Base-by-base conservation (phyloP, 345 rosid species). In the Turnera subulata region DNA sequence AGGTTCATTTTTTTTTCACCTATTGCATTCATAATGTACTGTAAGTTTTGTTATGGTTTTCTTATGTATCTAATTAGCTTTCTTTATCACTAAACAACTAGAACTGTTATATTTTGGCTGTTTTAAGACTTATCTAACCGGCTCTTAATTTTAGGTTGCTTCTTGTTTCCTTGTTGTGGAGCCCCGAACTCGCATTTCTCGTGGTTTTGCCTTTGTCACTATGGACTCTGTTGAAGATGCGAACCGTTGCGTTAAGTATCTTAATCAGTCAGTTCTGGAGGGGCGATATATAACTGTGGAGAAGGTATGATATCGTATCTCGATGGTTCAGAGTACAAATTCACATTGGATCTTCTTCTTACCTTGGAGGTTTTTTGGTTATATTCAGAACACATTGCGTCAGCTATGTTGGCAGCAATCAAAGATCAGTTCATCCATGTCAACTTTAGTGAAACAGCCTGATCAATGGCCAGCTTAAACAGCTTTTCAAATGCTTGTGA, bases 341-440 rank as follows among this genome's bases (percentile, higher is more conserved):
- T 73, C 65, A 53, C 32, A 47, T 65, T 76, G 67, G 61, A 67
- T 72, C 63, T 45, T 80, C 67, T 68, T 83, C 80, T 84, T 85
- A 73, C 82, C 88, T 69, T 82, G 85, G 72, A 84, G 88, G 96
- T 85, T 89, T 84, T 93, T 88, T 89, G 92, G 89, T 71, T 77
- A 78, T 66, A 78, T 82, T 93, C 99, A 89, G 99, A 85, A 80
- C 71, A 72, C 73, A 77, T 85, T 89, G 85, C 74, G 56, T 86
- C 97, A 83, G 96, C 92, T 84, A 75, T 87, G 82, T 87, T 87
- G 97, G 87, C 97, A 87, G 88, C 94, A 81, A 82, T 80, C 97
- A 92, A 76, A 84, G 96, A 85, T 73, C 76, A 82, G 80, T 81
- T 78, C 85, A 80, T 76, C 89, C 80, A 66, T 84, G 73, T 79